These are phyloP conservation scores for Chamaecyparis obtusa DNA, from an alignment of 75 land plant genomes.

Conservation along the genomic window DNA sequence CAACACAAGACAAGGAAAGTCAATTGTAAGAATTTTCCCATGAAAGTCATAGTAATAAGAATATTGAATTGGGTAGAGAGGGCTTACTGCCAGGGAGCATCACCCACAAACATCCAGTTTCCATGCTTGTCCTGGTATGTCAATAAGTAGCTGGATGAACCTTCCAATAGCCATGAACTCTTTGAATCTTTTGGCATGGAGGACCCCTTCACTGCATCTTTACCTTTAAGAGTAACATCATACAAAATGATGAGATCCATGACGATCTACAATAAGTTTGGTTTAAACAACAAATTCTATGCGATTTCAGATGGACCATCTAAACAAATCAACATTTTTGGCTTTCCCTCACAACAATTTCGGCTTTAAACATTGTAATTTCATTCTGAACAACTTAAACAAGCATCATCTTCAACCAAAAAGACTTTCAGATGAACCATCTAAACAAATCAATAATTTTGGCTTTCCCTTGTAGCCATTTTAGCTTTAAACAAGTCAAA, in stretches of 20 bases:
- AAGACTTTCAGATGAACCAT: too few relatives aligned
- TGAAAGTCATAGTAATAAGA: background rate
- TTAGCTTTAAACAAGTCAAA: too few relatives aligned
- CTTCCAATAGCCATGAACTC: background rate
- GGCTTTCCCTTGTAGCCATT: too few relatives aligned
- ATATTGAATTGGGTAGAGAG: background rate
- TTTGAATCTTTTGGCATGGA: background rate
- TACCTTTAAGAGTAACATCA: background rate
- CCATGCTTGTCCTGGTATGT: conserved; percentile 53
- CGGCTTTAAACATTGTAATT: too few relatives aligned
- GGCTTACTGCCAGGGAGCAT: conserved; percentile 53
- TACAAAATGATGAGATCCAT: too few relatives aligned
- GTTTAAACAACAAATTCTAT: too few relatives aligned
- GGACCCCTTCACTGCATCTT: background rate
- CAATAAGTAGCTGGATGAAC: conserved; percentile 25
- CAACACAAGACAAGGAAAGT: background rate
- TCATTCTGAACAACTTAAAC: too few relatives aligned
- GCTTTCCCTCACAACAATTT: too few relatives aligned
- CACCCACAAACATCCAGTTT: conserved; percentile 56
- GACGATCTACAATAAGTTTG: background rate
- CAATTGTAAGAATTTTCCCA: background rate
- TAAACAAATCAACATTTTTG: too few relatives aligned
- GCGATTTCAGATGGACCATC: too few relatives aligned
- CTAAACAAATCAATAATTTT: too few relatives aligned
- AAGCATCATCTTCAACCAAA: too few relatives aligned